Evolutionary conservation across 192 early-diverging fungal species (phyloP), one percentile per base, ranked within the genome.

Genomic region (Podila minutissima): DNA sequence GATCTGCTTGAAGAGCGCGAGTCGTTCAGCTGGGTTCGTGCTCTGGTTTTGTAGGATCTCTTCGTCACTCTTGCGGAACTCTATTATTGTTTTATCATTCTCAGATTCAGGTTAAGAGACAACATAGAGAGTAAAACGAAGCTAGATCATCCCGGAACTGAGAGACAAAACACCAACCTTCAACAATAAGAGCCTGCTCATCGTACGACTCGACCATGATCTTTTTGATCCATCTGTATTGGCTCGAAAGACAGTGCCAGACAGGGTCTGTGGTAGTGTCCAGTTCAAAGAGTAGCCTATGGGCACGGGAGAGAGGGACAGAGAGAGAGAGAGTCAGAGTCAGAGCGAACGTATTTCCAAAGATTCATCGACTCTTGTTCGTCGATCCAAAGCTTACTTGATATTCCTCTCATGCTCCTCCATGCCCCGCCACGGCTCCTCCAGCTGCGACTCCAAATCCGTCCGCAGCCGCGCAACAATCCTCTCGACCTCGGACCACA

Each of bases 381-480:
- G 29, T 33, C 29, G n/a, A 10, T 24, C 12, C 48, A 9, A 33
- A 33, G 33, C 85, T 71, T 90, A 93, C 89, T 89, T 89, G 70
- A 99, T 95, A 24, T 93, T 90, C 20, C 91, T 91, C 76, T 98
- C 97, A 78, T 98, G 97, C 59, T 92, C 92, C 46, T 97, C 95
- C 78, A 97, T 89, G 13, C 93, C 83, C 26, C 87, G 83, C 88
- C 91, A 93, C 13, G 92, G 88, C 67, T 95, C 93, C 15, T 87
- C 89, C 62, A 99, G 82, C 72, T 93, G 89, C 57, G 87, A 86
- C 46, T 94, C 92, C 69, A 99, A 83, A 11, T 92, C 89, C n/a
- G 89, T 86, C 58, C 92, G 85, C 20, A 97, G 74, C 64, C 88
- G 86, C 1, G 87, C 88, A 8, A 97, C 91, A 72, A 95, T 95